A percentile compares a stretch with the other conserved stretches of the same genome.
Evolutionary conservation across 441 rosid genomes (phyloP).

Genomic region (Corymbia calophylla): DNA sequence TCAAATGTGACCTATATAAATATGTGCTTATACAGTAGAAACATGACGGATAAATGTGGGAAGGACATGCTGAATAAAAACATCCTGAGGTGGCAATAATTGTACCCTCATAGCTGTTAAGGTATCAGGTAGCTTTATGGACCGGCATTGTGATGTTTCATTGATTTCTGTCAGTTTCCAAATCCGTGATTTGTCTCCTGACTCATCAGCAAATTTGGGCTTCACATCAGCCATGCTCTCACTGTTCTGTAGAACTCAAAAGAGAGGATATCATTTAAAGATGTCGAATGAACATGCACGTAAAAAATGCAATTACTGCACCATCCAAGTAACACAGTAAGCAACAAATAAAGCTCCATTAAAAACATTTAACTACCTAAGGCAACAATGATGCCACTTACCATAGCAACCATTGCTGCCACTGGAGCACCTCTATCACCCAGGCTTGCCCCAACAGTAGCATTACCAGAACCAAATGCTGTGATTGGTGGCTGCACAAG

Average conservation of each 20-base stretch:
- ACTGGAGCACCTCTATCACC: constrained; percentile 46
- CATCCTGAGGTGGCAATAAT: background rate
- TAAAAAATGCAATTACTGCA: background rate
- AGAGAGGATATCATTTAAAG: background rate
- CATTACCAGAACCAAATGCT: constrained; percentile 40
- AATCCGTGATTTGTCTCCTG: constrained; percentile 54
- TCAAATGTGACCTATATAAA: background rate
- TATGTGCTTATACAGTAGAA: background rate
- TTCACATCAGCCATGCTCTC: constrained; percentile 58
- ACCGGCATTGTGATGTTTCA: constrained; percentile 70
- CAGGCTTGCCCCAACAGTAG: constrained; percentile 42
- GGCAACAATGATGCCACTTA: constrained; percentile 14
- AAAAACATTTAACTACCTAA: background rate
- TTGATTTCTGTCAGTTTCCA: constrained; percentile 83
- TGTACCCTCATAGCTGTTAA: constrained; percentile 58
- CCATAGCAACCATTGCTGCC: constrained; percentile 54
- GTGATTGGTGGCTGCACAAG: constrained; percentile 44
- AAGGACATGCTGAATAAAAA: background rate
- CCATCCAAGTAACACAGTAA: background rate
- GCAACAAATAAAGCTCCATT: background rate
- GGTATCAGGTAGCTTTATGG: constrained; percentile 70
- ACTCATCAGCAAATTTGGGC: constrained; percentile 64
- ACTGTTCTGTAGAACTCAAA: constrained; percentile 35
- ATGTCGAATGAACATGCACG: background rate
- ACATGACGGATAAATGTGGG: background rate